Evolutionary conservation across 2,329 filamentous ascomycete species (phyloP).

Genomic region (Microascus cirrosus): DNA sequence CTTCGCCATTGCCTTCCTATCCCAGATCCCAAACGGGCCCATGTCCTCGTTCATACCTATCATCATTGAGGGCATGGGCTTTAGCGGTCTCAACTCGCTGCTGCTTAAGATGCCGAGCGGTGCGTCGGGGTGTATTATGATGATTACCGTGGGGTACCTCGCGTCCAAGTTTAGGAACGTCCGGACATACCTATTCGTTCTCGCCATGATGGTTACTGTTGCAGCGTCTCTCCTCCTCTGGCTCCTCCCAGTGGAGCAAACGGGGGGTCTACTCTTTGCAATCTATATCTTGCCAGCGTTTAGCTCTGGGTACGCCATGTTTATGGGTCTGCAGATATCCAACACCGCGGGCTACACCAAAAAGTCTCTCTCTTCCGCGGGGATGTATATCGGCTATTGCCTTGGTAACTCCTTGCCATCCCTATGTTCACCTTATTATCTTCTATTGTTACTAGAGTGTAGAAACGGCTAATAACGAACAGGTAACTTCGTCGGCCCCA

Average conservation of each 20-base stretch:
- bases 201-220: conserved; percentile 27
- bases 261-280: conserved; percentile 32
- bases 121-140: conserved; percentile 20
- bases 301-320: conserved; percentile 32
- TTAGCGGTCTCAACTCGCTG: conserved; percentile 27
- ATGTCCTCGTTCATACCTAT: conserved; percentile 31
- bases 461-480: background rate
- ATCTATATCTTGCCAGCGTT: conserved; percentile 33
- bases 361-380: conserved; percentile 29
- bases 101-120: conserved; percentile 29
- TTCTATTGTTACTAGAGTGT: background rate
- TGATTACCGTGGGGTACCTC: conserved; percentile 24
- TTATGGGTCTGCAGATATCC: conserved; percentile 26
- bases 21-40: conserved; percentile 30
- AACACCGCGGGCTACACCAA: conserved; percentile 25
- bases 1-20: conserved; percentile 32
- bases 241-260: conserved; percentile 20
- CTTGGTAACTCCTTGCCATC: conserved; percentile 12
- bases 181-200: conserved; percentile 24
- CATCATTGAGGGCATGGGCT: conserved; percentile 33
- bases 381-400: conserved; percentile 32
- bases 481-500: conserved; percentile 25
- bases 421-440: background rate
- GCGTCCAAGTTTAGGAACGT: conserved; percentile 22
- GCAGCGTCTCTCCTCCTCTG: conserved; percentile 29